A percentile compares a stretch with the other conserved stretches of the same genome.
phyloP scores from a whole-genome alignment of 257 asterid species.

The Prunella vulgaris region DNA sequence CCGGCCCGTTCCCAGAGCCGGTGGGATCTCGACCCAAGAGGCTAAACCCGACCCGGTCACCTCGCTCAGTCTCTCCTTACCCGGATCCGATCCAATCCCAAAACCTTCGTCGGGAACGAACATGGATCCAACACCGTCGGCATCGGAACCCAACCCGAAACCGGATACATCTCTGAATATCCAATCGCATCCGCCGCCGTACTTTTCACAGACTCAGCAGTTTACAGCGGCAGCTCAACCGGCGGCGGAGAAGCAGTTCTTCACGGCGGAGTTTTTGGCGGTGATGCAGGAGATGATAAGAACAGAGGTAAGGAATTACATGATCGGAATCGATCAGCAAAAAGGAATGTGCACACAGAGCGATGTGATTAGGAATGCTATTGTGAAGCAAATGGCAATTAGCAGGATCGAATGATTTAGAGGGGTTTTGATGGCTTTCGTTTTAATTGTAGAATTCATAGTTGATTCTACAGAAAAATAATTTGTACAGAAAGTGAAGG shows the following conservation, averaged over 20 bases:
- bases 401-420: conserved; percentile 43
- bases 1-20: conserved; percentile 43
- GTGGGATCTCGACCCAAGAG: conserved; percentile 29
- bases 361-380: conserved; percentile 42
- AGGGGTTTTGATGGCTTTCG: not conserved
- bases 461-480: conserved; percentile 9
- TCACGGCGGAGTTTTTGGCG: conserved; percentile 51
- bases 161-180: not conserved
- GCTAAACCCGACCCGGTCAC: conserved; percentile 39
- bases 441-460: not conserved
- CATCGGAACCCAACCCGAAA: not conserved
- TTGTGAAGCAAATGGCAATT: conserved; percentile 49
- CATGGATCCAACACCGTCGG: not conserved
- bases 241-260: conserved; percentile 44
- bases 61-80: conserved; percentile 45
- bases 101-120: not conserved
- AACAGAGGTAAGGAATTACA: conserved; percentile 60
- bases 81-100: conserved; percentile 33
- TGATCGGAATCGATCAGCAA: conserved; percentile 38
- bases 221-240: not conserved
- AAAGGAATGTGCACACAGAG: conserved; percentile 39
- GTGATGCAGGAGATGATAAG: conserved; percentile 64
- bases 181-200: conserved; percentile 3
- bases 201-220: not conserved
- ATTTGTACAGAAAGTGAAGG: conserved; percentile 10